Percentiles rank a stretch among this genome's conserved stretches.
phyloP scores from a whole-genome alignment of 768 basidiomycete species.

The Gymnopilus dilepis region DNA sequence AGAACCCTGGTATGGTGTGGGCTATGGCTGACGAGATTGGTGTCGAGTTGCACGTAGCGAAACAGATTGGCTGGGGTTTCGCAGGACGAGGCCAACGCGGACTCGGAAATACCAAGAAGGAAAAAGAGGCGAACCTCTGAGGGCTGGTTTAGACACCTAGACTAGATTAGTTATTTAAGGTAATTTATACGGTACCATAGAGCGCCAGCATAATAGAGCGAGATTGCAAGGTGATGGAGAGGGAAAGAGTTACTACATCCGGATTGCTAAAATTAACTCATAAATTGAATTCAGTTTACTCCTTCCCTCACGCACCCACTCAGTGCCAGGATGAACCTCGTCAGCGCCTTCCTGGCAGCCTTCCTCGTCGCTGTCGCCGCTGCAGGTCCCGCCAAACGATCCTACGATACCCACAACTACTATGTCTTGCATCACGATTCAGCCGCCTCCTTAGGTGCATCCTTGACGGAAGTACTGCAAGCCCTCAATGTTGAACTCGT shows the following conservation, averaged over 20 bases:
- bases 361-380: conserved; percentile 30
- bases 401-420: conserved; percentile 75
- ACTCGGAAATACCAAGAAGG: conserved; percentile 3
- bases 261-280: conserved; percentile 1
- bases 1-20: conserved; percentile 60
- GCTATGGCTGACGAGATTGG: conserved; percentile 61
- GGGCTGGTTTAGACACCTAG: neutral
- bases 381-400: conserved; percentile 50
- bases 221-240: conserved; percentile 31
- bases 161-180: neutral
- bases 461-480: conserved; percentile 62
- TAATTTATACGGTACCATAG: neutral
- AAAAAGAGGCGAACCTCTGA: conserved; percentile 6
- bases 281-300: conserved; percentile 3
- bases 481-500: conserved; percentile 83
- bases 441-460: conserved; percentile 40
- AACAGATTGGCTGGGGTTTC: conserved; percentile 64
- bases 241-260: conserved; percentile 10
- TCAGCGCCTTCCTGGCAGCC: conserved; percentile 24
- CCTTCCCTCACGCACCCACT: conserved; percentile 12
- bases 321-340: conserved; percentile 24
- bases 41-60: conserved; percentile 47
- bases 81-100: conserved; percentile 35
- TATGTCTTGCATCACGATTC: conserved; percentile 79
- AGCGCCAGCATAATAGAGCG: neutral